Base-by-base conservation (phyloP, 495 filamentous ascomycete genomes). In the Chaetomium cochliodes region DNA sequence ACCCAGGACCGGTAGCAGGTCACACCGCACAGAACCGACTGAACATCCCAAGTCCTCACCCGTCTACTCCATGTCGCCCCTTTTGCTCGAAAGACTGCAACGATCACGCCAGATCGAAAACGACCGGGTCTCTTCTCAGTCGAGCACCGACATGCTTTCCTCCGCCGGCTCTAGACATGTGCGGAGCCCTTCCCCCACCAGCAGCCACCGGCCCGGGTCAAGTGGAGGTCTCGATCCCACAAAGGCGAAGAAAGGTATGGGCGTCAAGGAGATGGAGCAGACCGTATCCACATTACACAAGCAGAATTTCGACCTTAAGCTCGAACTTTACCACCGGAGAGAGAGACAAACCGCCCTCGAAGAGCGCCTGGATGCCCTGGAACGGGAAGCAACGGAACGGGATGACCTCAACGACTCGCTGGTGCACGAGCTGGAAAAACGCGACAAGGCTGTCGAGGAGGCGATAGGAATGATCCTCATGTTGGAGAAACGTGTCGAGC, bases 261-360 rank as follows among this genome's bases (percentile, higher is more conserved):
- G 81, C 22, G 71, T 79, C 49, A 82, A 80, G 66, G 78, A 79
- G 54, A 75, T 79, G 67, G 78, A 81, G 65, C 73, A 81, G 69
- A 80, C 77, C 47, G 60, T 81, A 44, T 82, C 77, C 22, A 90
- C 85, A 54, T 77, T 96, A 52, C 87, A 88, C 70, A 96, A 96
- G 70, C 85, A 93, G 70, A 94, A 96, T 69, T 97, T 96, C 70
- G 90, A 93, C 70, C 80, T 97, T 62, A 96, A 96, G 74, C 79
- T 96, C 54, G 90, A 93, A 65, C 80, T 96, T 2, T 90, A 85
- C 69, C 90, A 96, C 67, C 82, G 88, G 55, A 85, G 91, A 28
- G 78, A 86, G 70, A 76, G 76, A 57, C 81, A 84, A 68, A 75
- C 73, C 18, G 63, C 63, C 6, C 68, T 92, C 47, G 87, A 90